These are phyloP conservation scores for Pichia rugopelliculosa DNA, from an alignment of 805 yeast species.

Conservation along the genomic window DNA sequence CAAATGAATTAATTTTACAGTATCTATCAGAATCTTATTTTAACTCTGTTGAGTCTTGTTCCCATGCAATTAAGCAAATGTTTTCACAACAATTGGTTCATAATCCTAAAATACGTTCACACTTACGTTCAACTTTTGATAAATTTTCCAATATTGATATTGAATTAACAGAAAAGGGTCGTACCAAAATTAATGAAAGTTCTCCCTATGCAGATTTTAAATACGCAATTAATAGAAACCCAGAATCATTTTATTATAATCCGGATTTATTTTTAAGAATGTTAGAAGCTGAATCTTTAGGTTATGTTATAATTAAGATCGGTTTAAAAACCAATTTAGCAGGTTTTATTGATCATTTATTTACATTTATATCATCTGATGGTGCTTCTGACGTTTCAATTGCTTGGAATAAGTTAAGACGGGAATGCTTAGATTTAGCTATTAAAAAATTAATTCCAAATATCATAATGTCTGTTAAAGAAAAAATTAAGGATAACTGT, in stretches of 20 bases:
- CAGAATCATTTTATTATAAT: slow-evolving; percentile 59
- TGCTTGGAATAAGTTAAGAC: slow-evolving; percentile 77
- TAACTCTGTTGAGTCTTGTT: slow-evolving; percentile 47
- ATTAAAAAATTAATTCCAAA: slow-evolving; percentile 59
- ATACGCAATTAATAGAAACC: slow-evolving; percentile 76
- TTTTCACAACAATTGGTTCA: slow-evolving; percentile 74
- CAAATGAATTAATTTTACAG: slow-evolving; percentile 49
- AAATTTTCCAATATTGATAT: slow-evolving; percentile 64
- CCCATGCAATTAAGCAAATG: slow-evolving; percentile 60
- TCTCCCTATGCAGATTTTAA: slow-evolving; percentile 85
- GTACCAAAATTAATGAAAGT: slow-evolving; percentile 65
- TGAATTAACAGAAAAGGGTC: slow-evolving; percentile 76
- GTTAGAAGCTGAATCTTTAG: slow-evolving; percentile 83
- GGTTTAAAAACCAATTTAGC: slow-evolving; percentile 40
- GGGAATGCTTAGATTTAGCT: slow-evolving; percentile 56
- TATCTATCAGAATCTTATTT: slow-evolving; percentile 35
- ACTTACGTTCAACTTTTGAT: slow-evolving; percentile 56
- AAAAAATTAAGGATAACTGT: slow-evolving; percentile 69
- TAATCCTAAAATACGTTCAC: slow-evolving; percentile 72
- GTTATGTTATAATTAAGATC: slow-evolving; percentile 61
- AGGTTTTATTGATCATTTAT: slow-evolving; percentile 41
- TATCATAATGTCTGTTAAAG: slow-evolving; percentile 72
- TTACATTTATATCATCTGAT: slow-evolving; percentile 59
- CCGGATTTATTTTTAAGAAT: slow-evolving; percentile 85
- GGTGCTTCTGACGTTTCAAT: slow-evolving; percentile 68